Base-by-base conservation (phyloP, 2,329 filamentous ascomycete genomes). In the Colletotrichum sp. region DNA sequence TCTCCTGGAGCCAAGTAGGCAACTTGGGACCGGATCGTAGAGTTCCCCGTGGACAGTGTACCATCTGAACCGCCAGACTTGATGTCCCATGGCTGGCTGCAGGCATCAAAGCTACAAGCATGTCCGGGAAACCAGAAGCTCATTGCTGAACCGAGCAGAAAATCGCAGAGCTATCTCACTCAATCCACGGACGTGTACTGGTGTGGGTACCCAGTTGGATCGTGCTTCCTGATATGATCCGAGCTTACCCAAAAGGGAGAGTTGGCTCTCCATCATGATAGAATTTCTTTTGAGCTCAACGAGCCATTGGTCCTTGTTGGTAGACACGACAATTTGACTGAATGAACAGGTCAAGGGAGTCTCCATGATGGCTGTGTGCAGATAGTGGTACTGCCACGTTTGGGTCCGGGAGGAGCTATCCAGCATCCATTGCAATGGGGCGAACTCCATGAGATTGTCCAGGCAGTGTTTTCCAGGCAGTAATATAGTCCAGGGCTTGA, bases 51-150 rank as follows among this genome's bases (percentile, higher is more conserved):
- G 60, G 30, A 10, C 13, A 21, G 39, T 55, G 4, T n/a, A 39
- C 21, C 59, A 36, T 34, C 18, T 55, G 44, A 76, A 69, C 70
- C 74, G 74, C 74, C 74, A 76, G 74, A 76, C 74, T 57, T 34
- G 24, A 28, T 60, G 74, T 76, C 74, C 74, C 74, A 76, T 76
- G 74, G 74, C 74, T 73, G 74, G 70, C 36, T 73, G 59, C 44
- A 60, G 49, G 21, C n/a, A 49, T 60, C 70, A 36, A 36, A 62
- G 64, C 71, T 57, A 65, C 59, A 44, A 69, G 65, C 59, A 65
- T 18, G 26, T 32, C 16, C 15, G 34, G 21, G 30, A 30, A 30
- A 60, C 66, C 30, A 30, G 59, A 26, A 15, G 26, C n/a, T n/a
- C 34, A 32, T 21, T 55, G 70, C 62, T 32, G 65, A 21, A 16